Base-by-base conservation (phyloP, 768 basidiomycete genomes). In the Lactarius quietus region DNA sequence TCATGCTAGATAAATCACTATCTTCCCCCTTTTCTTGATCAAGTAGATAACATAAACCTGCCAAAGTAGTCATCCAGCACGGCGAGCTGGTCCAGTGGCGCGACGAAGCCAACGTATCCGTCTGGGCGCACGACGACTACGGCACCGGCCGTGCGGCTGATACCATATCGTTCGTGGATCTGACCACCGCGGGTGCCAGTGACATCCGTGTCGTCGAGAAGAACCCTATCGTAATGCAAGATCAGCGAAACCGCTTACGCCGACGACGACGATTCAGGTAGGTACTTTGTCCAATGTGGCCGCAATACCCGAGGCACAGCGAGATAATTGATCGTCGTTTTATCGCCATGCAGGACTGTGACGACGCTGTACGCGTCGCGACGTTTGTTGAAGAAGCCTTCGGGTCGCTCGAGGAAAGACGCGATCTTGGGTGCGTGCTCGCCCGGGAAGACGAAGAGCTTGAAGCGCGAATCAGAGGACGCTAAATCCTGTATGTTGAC, bases 101-200 rank as follows among this genome's bases (percentile, higher is more conserved):
- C 79, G 36, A 89, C 76, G 69, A 77, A 78, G 3, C 84, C 86
- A 35, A 90, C 80, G 63, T 88, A 88, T 18, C 88, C 88, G 69
- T 87, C 87, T 9, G 86, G 86, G 29, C 87, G 79, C 6, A 88
- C 80, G 57, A 86, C 76, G 9, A 86, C 80, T 14, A 86, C 70
- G 12, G 80, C 83, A 20, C 86, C 86, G 1, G 66, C 63, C 57
- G 68, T 67, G 6, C 75, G 63, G 36, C 76, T 73, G 53, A 87
- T 79, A 0, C 87, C 87, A 67, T 84, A 88, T 29, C 80, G 78
- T 0, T 73, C 68, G 71, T 89, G 89, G 5, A 83, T 86, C 39
- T 78, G 77, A 3, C 86, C 86, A 29, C 84, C 85, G 26, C 76
- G 71, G 5, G 61, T 71, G 3, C 80, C 81, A 18, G 72, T 75